A percentile compares a stretch with the other conserved stretches of the same genome.
Conservation (phyloP, 139 green algal genomes). For the Picochlorum sp. region DNA sequence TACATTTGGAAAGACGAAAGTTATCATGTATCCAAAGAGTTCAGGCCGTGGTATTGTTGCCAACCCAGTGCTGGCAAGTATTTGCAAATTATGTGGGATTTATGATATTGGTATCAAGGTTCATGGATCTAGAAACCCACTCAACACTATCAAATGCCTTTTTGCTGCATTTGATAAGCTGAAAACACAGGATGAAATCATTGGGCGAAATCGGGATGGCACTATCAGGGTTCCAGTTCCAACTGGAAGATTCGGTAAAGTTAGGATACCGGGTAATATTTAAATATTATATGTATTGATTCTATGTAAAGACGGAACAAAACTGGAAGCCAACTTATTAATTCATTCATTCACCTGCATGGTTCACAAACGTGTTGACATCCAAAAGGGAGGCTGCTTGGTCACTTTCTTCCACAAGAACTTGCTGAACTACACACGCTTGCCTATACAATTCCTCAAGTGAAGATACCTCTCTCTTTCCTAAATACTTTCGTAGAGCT, state of each 20-base stretch:
- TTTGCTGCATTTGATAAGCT: conserved; percentile 24
- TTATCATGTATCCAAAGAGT: conserved; percentile 24
- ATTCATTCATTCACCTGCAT: neutral
- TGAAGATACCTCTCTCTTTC: conserved; percentile 9
- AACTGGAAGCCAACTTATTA: neutral
- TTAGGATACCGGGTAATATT: neutral
- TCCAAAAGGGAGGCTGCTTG: conserved; percentile 10
- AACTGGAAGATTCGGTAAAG: conserved; percentile 14
- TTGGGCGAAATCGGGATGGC: neutral
- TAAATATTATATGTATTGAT: neutral
- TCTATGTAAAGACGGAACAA: neutral
- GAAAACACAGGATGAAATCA: conserved; percentile 15
- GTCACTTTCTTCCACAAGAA: conserved; percentile 4
- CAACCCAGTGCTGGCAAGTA: conserved; percentile 8
- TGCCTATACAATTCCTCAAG: conserved; percentile 9
- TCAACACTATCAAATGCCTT: conserved; percentile 26
- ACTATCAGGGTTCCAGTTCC: conserved; percentile 7
- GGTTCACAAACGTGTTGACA: conserved; percentile 3
- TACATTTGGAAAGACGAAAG: conserved; percentile 25
- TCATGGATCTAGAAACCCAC: conserved; percentile 21
- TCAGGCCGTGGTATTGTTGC: conserved; percentile 17
- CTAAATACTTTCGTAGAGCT: conserved; percentile 31
- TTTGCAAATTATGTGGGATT: conserved; percentile 28
- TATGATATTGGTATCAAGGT: conserved; percentile 28
- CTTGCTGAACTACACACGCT: neutral